Evolutionary conservation across 2,329 filamentous ascomycete species (phyloP), one percentile per base, ranked within the genome.

Genomic region (Endoconidiophora polonica): DNA sequence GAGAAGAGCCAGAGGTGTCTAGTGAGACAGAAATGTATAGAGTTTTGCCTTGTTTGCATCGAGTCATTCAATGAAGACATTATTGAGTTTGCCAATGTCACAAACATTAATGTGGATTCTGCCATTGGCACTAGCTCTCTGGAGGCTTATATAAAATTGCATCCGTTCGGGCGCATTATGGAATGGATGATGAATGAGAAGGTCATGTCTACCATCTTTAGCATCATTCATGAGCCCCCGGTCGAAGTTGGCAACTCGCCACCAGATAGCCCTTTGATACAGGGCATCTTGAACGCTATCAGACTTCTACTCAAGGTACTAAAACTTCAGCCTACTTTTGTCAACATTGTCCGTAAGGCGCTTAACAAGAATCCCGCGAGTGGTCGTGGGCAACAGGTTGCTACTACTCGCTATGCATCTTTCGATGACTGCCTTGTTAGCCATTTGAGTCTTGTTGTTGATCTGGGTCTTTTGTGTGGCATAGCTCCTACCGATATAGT

Each of bases 171-270:
- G 2, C 79, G 93, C 53, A 81, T 94, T 14, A 95, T 96, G 84
- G 91, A 98, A 61, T 96, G 91, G 87, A 77, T 98, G 65, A 94
- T 94, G 64, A 95, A 94, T 60, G 86, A 93, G 59, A 86, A 83
- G 56, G 85, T 95, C 20, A 77, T 94, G 58, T 76, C 76, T 56
- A 77, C 81, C 12, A 66, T 98, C 2, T 90, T 95, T 63, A 73
- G 77, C 51, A 77, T 83, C 9, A 77, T 91, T 26, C 83, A 90
- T 57, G 82, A 93, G 61, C 77, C 90, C 56, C 67, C 81, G 14
- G 69, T 73, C 5, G 79, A 84, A 52, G 74, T 95, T 39, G 77
- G 83, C 54, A 79, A 76, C 57, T 77, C 86, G 9, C 68, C 79
- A 3, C 77, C 81, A 1, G 81, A 87, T 56, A 94, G 90, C 4